Evolutionary conservation across 1,284 basidiomycete genomes (phyloP), one percentile per base, ranked within the genome.

Genomic region (Ganoderma lingzhi): DNA sequence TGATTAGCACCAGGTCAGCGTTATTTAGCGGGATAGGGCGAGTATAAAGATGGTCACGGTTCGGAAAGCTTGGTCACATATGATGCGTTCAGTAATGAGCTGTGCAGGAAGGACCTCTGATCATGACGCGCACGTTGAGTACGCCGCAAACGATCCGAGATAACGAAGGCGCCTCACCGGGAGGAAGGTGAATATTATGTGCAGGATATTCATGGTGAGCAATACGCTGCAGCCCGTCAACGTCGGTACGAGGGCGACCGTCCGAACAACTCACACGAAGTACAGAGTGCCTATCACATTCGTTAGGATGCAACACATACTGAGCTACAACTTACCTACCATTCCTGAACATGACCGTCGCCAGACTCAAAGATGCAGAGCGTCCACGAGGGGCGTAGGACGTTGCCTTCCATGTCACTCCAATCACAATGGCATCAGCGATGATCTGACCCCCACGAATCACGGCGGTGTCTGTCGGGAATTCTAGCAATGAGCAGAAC

Each of bases 401-500:
- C 3, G 35, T 59, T 3, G 35, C 56, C n/a, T 39, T 59, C 56
- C 37, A 59, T 59, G 56, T 59, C 6, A 39, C 56, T 39, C 32
- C 35, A 19, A 59, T 59, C 10, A 59, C 56, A 39, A 59, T 19
- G 9, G 19, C 56, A 35, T 59, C 56, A 59, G 56, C 56, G 10
- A 59, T 59, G 35, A 59, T 39, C n/a, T 59, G 56, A 14, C 56
- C 56, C 39, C 56, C 56, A 19, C 56, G 56, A 9, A 39, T 23
- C 15, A 59, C 19, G 14, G n/a, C 35, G 3, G 9, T 59, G 19
- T 39, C 56, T 59, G 15, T 53, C 23, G 23, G 37, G 5, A 12
- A 35, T 9, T 2, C 4, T 12, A 12, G 9, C 2, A 5, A 23
- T 32, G n/a, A 19, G 35, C 19, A 14, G 35, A 23, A 37, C 35